A percentile compares a stretch with the other conserved stretches of the same genome.
Conservation (phyloP, 225 moss, liverwort and hornwort genomes). For the Bryoerythrophyllum caledonicum region DNA sequence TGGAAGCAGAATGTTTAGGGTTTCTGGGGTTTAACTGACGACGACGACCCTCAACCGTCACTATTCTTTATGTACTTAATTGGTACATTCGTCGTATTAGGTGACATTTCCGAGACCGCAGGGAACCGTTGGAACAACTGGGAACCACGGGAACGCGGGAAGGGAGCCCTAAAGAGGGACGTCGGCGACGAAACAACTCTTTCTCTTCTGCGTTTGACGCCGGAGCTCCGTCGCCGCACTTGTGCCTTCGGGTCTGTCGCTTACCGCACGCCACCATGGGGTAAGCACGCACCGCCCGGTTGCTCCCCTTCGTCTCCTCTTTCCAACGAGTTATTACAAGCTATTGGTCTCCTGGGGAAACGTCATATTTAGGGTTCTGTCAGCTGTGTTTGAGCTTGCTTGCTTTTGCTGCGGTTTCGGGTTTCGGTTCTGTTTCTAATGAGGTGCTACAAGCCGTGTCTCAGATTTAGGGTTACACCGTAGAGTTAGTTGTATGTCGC, state of each 20-base stretch:
- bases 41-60: not conserved
- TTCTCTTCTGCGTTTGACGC: constrained; percentile 31
- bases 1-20: not conserved
- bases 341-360: not conserved
- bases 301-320: not conserved
- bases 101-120: no score
- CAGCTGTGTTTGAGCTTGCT: not conserved
- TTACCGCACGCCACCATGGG: constrained; percentile 36
- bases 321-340: not conserved
- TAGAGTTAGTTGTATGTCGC: no score
- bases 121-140: no score
- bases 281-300: not conserved
- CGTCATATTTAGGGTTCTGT: constrained; percentile 19
- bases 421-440: not conserved
- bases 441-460: no score
- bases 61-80: no score
- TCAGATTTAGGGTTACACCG: no score
- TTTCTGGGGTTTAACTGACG: constrained; percentile 6
- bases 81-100: no score
- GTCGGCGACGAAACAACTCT: accelerated
- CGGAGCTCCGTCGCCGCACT: constrained; percentile 15
- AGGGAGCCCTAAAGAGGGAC: constrained; percentile 28
- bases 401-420: not conserved
- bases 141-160: not conserved
- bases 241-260: constrained; percentile 6